A percentile compares a stretch with the other conserved stretches of the same genome.
These are phyloP conservation scores for Paramecium bursaria DNA, from an alignment of 73 alveolate species.

Conservation along the genomic window DNA sequence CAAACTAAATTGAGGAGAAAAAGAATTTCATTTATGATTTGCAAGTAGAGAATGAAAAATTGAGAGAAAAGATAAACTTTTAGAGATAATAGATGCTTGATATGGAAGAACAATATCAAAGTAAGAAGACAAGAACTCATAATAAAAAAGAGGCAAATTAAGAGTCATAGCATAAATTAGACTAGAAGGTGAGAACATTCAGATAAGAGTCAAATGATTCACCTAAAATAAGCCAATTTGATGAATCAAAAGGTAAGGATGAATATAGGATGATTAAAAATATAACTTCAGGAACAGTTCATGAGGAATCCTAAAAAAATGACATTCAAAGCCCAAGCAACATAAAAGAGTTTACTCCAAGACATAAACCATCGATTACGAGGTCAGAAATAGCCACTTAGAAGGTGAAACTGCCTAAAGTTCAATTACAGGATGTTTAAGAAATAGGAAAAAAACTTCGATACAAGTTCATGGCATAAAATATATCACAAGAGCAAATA, in stretches of 20 bases:
- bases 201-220: not conserved
- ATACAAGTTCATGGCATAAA: not conserved
- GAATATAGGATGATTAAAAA: not conserved
- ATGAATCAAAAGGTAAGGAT: too few species aligned
- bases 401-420: not conserved
- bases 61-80: not conserved
- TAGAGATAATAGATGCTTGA: not conserved
- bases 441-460: not conserved
- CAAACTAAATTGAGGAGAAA: too few species aligned
- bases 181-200: not conserved
- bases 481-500: not conserved
- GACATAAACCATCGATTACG: not conserved
- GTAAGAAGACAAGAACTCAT: not conserved
- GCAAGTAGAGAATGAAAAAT: not conserved
- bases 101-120: not conserved
- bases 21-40: too few species aligned
- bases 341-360: too few species aligned
- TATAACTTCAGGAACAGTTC: too few species aligned
- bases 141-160: not conserved
- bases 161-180: not conserved
- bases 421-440: not conserved
- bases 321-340: not conserved
- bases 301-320: not conserved
- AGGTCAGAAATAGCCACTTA: not conserved
- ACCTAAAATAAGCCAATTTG: not conserved